These are phyloP conservation scores for Boletellus sp. DNA, from an alignment of 768 basidiomycete species.

Conservation along the genomic window DNA sequence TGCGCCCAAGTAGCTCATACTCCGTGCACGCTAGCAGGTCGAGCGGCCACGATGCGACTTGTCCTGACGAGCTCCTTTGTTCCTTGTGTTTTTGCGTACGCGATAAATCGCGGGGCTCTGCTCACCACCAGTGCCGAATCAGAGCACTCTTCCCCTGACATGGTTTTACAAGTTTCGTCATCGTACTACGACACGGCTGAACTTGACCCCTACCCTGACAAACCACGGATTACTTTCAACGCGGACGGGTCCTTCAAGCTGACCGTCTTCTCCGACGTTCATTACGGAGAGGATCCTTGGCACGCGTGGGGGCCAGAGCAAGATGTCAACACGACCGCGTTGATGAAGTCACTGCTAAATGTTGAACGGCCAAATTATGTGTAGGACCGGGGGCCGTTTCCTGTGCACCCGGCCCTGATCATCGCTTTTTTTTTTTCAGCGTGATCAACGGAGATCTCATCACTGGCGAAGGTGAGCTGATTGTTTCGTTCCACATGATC, in stretches of 20 bases:
- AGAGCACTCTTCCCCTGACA: background rate
- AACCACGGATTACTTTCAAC: constrained; percentile 53
- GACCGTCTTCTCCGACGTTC: constrained; percentile 70
- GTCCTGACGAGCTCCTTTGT: background rate
- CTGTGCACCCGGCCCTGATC: background rate
- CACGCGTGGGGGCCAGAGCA: constrained; percentile 64
- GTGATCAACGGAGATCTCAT: constrained; percentile 73
- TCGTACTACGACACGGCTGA: background rate
- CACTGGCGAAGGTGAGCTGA: constrained; percentile 57
- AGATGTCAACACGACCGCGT: constrained; percentile 55
- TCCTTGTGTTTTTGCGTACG: constrained; percentile 11
- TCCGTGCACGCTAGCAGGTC: no score
- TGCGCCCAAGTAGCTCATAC: no score
- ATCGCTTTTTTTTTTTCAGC: constrained; percentile 30
- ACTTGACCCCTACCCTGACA: constrained; percentile 42
- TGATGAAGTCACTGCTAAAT: constrained; percentile 55
- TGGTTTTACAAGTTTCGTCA: background rate
- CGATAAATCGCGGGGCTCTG: constrained; percentile 7
- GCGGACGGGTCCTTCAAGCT: constrained; percentile 64
- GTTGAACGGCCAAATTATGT: constrained; percentile 68
- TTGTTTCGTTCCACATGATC: background rate
- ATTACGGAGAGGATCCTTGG: constrained; percentile 75
- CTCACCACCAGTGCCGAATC: background rate
- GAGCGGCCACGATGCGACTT: constrained; percentile 2
- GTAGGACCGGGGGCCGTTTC: constrained; percentile 35